phyloP scores from a whole-genome alignment of 2,329 filamentous ascomycete species.

The Exophiala viscosa region DNA sequence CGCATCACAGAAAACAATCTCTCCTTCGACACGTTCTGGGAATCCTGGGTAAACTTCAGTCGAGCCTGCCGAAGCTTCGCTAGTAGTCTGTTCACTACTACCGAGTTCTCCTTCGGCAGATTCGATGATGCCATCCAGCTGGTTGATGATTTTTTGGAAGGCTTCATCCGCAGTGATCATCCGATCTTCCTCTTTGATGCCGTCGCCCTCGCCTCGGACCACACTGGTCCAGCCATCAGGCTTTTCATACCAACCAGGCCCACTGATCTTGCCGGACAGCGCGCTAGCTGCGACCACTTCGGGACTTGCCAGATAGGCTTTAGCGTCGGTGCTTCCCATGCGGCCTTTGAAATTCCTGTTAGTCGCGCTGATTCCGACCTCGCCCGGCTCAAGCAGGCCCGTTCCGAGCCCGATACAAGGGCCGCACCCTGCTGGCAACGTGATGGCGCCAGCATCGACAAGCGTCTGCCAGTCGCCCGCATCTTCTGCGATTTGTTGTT shows the following conservation, averaged over 20 bases:
- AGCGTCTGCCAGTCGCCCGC: slow-evolving; percentile 81
- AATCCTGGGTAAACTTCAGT: slow-evolving; percentile 82
- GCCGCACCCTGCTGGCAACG: slow-evolving; percentile 70
- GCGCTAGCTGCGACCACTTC: slow-evolving; percentile 92
- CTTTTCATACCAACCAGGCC: slow-evolving; percentile 73
- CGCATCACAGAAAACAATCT: slow-evolving; percentile 82
- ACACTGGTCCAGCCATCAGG: slow-evolving; percentile 62
- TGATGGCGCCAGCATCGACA: slow-evolving; percentile 71
- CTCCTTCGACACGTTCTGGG: slow-evolving; percentile 74
- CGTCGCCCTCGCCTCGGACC: slow-evolving; percentile 67
- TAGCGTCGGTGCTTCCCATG: slow-evolving; percentile 75
- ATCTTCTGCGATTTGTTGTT: slow-evolving; percentile 74
- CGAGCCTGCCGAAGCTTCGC: background rate
- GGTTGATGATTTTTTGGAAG: slow-evolving; percentile 65
- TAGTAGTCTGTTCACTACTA: slow-evolving; percentile 28
- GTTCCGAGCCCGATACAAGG: slow-evolving; percentile 82
- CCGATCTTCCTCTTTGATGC: slow-evolving; percentile 60
- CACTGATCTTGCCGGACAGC: slow-evolving; percentile 52
- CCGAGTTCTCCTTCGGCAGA: slow-evolving; percentile 49
- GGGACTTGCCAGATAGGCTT: slow-evolving; percentile 82
- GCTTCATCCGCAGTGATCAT: slow-evolving; percentile 66
- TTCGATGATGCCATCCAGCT: slow-evolving; percentile 63
- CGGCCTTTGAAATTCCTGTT: slow-evolving; percentile 92
- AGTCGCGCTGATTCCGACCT: slow-evolving; percentile 76
- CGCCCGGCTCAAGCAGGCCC: slow-evolving; percentile 76